A percentile compares a stretch with the other conserved stretches of the same genome.
These are phyloP conservation scores for Alloascoidea hylecoeti DNA, from an alignment of 805 yeast genomes.

Conservation along the genomic window DNA sequence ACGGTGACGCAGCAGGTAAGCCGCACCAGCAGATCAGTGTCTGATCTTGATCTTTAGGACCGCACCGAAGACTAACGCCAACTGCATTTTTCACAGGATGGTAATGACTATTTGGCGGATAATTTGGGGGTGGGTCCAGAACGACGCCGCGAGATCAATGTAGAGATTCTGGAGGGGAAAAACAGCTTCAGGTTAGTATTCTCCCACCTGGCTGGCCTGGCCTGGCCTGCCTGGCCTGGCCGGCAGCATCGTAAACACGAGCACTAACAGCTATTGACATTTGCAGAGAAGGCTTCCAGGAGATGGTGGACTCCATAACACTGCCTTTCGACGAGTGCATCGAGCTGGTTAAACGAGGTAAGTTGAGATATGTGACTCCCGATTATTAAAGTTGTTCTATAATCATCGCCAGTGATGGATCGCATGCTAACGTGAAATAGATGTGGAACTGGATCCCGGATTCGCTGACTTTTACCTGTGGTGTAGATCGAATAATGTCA, in stretches of 20 bases:
- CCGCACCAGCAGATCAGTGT: not conserved
- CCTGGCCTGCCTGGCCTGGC: not conserved
- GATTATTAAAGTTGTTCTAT: not conserved
- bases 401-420: conserved; percentile 1
- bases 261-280: not conserved
- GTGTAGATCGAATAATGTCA: conserved; percentile 59
- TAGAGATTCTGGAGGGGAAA: conserved; percentile 56
- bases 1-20: conserved; percentile 73
- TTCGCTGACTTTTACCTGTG: conserved; percentile 71
- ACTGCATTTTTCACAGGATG: conserved; percentile 33
- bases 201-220: not conserved
- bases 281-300: conserved; percentile 62
- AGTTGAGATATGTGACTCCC: not conserved
- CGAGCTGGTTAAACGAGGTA: conserved; percentile 36
- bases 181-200: conserved; percentile 28
- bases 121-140: conserved; percentile 72
- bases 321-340: conserved; percentile 76
- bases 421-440: conserved; percentile 4
- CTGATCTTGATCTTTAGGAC: not conserved
- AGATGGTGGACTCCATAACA: conserved; percentile 70
- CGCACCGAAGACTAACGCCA: not conserved
- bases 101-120: conserved; percentile 87
- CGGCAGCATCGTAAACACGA: conserved; percentile 2
- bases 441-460: conserved; percentile 80
- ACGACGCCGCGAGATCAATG: conserved; percentile 53